Base-by-base conservation (phyloP, 768 basidiomycete species). In the Austroboletus eburneus region DNA sequence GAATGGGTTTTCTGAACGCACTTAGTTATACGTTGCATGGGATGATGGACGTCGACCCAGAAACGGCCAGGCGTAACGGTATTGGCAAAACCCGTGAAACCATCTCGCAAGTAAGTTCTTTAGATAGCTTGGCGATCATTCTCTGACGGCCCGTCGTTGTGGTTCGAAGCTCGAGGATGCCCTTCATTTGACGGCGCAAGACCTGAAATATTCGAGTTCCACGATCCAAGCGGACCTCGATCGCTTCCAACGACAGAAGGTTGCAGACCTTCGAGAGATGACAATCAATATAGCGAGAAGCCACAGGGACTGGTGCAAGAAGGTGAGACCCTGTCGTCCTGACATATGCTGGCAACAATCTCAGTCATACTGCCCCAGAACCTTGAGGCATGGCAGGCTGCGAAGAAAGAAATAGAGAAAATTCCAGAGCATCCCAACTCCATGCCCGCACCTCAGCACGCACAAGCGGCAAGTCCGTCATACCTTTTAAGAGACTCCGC, bases 21-120 rank as follows among this genome's bases (percentile, higher is more conserved):
- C 72, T 99, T 35, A 92, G 87, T 60, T 94, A 96, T 68, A 94
- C 93, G 20, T 65, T 99, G 45, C 92, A 94, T 56, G 94, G 95
- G 5, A 94, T 98, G 84, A 97, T 99, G 85, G 96, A 99, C 57
- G 89, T 89, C 16, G 96, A 99, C 68, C 96, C 96, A 3, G 96
- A 98, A 71, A 90, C 88, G 16, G 94, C 95, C 5, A 74, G 96
- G 50, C 76, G 96, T 52, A 97, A 87, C 59, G 81, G 85, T 43
- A 98, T 99, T 53, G 87, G 87, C 51, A 97, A 96, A 72, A 93
- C 92, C 5, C 79, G 90, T 56, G 95, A 98, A 69, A 81, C 80
- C 17, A 96, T 97, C 51, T 91, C 91, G n/a, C 90, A 93, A 74
- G 94, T 94, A 61, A 55, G 71, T 63, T 49, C 33, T 37, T 46